phyloP scores from a whole-genome alignment of 768 basidiomycete species.

The Tulasnella sp. region DNA sequence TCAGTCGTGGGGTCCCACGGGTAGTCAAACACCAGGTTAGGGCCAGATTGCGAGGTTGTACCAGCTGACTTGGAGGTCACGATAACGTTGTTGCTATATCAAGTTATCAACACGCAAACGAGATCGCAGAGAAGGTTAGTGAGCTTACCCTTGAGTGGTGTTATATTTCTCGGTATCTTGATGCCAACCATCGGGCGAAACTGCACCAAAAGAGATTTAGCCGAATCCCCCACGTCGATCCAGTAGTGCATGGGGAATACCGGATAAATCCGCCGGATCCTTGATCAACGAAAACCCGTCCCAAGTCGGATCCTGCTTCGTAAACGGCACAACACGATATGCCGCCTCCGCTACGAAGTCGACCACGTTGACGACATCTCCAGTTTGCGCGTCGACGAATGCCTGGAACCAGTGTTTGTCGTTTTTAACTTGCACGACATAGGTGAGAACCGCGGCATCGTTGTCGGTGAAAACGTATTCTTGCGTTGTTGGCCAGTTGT shows the following conservation, averaged over 20 bases:
- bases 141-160: constrained; percentile 23
- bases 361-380: constrained; percentile 37
- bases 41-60: constrained; percentile 30
- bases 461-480: constrained; percentile 30
- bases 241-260: too few species aligned
- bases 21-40: constrained; percentile 32
- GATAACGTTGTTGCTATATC: constrained; percentile 32
- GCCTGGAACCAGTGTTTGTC: constrained; percentile 43
- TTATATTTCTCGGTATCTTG: constrained; percentile 28
- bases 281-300: constrained; percentile 37
- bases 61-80: constrained; percentile 21
- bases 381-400: too few species aligned
- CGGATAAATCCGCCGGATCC: constrained; percentile 40
- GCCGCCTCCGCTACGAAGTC: constrained; percentile 40
- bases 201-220: too few species aligned
- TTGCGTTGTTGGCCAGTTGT: neutral
- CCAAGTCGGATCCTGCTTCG: constrained; percentile 36
- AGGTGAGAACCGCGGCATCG: neutral
- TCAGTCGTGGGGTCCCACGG: constrained; percentile 27
- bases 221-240: too few species aligned
- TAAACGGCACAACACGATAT: constrained; percentile 40
- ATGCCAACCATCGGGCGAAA: constrained; percentile 50
- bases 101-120: too few species aligned
- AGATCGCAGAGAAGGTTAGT: too few species aligned
- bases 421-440: constrained; percentile 25